Conservation (phyloP, 176 grass and related monocot species). For the Carex cristatella region DNA sequence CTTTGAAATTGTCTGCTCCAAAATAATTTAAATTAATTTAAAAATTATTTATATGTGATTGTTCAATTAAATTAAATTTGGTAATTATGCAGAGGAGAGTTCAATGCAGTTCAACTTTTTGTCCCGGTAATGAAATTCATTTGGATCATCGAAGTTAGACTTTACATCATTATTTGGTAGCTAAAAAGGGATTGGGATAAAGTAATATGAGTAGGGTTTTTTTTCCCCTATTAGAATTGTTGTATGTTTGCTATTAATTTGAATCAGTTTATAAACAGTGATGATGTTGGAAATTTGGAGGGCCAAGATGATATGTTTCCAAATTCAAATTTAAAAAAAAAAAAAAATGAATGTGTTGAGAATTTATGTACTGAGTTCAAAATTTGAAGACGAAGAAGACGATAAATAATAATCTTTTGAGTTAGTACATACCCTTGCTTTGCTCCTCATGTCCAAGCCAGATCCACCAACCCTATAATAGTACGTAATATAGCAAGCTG, state of each 20-base stretch:
- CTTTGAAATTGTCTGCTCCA: constrained; percentile 54
- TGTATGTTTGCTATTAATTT: not conserved
- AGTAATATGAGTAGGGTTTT: too few species aligned
- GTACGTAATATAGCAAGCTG: not conserved
- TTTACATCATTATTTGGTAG: too few species aligned
- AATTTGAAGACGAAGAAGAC: not conserved
- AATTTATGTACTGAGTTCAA: constrained; percentile 1
- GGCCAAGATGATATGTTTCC: not conserved
- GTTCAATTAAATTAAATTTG: not conserved
- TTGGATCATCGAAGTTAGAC: too few species aligned
- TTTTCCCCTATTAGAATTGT: not conserved
- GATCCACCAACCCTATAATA: constrained; percentile 70
- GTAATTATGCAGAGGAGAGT: not conserved
- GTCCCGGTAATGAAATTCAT: not conserved
- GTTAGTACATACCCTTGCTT: constrained; percentile 48
- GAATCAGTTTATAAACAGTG: not conserved
- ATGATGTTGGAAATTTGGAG: not conserved
- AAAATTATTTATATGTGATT: not conserved
- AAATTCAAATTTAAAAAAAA: not conserved
- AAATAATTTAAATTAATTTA: not conserved
- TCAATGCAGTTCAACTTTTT: not conserved
- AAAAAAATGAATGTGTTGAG: not conserved
- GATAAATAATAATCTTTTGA: not conserved
- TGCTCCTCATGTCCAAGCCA: constrained; percentile 90
- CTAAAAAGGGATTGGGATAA: too few species aligned